Evolutionary conservation across 768 basidiomycete species (phyloP).

Genomic region (Arthromyces matolae): DNA sequence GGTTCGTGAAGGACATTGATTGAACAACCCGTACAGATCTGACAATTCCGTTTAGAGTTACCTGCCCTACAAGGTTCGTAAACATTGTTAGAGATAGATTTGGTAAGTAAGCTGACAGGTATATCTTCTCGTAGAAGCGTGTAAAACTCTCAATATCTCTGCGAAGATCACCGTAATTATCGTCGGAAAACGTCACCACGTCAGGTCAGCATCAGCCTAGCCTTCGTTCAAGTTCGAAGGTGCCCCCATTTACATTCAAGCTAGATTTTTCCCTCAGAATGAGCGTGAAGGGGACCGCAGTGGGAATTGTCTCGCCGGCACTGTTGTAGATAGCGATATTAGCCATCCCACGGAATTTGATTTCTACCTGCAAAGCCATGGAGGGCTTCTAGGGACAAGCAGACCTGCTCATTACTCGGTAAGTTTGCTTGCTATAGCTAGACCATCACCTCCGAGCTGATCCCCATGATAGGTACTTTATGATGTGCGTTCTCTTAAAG

Average conservation of each 20-base stretch:
- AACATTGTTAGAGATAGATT: too few species aligned
- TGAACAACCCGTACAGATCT: neutral
- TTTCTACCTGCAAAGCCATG: constrained; percentile 77
- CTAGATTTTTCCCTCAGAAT: constrained; percentile 33
- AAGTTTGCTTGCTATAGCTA: too few species aligned
- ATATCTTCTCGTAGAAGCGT: constrained; percentile 57
- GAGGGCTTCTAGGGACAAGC: constrained; percentile 74
- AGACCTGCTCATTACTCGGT: constrained; percentile 45
- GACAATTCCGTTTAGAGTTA: constrained; percentile 36
- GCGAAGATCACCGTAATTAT: constrained; percentile 65
- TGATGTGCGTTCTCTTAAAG: constrained; percentile 43
- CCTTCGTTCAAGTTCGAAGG: too few species aligned
- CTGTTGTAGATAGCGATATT: constrained; percentile 70
- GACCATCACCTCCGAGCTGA: neutral
- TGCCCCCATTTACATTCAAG: too few species aligned
- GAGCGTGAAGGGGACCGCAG: constrained; percentile 56
- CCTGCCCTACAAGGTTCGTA: constrained; percentile 50
- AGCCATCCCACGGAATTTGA: constrained; percentile 74
- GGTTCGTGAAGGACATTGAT: constrained; percentile 32
- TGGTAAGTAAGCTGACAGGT: too few species aligned
- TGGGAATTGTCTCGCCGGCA: constrained; percentile 75
- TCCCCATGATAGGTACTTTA: constrained; percentile 31
- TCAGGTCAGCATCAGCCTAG: constrained; percentile 34
- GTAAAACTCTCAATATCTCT: constrained; percentile 43
- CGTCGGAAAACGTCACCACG: constrained; percentile 65